These are phyloP conservation scores for Candida stauntonica DNA, from an alignment of 805 yeast genomes.

Conservation along the genomic window DNA sequence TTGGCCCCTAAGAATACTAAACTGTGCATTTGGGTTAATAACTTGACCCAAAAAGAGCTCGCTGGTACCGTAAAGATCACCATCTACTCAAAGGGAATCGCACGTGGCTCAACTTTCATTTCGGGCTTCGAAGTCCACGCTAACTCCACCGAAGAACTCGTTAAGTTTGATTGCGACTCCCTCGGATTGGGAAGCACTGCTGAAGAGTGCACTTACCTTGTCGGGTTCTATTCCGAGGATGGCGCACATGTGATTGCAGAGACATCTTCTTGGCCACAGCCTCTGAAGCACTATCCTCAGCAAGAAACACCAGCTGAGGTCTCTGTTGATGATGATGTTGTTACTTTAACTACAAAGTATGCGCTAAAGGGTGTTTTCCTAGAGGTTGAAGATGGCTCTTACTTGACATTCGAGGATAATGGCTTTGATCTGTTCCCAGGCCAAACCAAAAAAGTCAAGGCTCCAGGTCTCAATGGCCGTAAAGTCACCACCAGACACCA, in stretches of 20 bases:
- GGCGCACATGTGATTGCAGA: constrained; percentile 28
- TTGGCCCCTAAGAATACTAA: constrained; percentile 7
- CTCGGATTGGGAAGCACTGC: neutral
- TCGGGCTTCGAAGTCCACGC: neutral
- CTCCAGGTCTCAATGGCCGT: constrained; percentile 1
- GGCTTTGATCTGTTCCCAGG: constrained; percentile 47
- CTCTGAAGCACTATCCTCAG: constrained; percentile 15
- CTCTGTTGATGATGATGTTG: constrained; percentile 27
- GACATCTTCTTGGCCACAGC: constrained; percentile 47
- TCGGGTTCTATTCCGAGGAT: constrained; percentile 9
- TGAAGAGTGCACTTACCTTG: constrained; percentile 13
- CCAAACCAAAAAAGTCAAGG: constrained; percentile 10
- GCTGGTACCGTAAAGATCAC: constrained; percentile 5
- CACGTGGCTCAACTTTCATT: neutral
- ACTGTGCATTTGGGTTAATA: constrained; percentile 15
- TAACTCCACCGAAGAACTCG: constrained; percentile 8
- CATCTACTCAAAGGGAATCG: constrained; percentile 5
- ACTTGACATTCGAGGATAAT: constrained; percentile 35
- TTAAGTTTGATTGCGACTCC: neutral
- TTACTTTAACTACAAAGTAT: constrained; percentile 24
- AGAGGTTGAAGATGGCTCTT: constrained; percentile 19
- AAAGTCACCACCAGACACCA: constrained; percentile 7
- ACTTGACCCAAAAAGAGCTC: constrained; percentile 2
- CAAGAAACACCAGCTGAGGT: constrained; percentile 21
- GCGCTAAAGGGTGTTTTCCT: constrained; percentile 45